Evolutionary conservation across 176 grass and related monocot genomes (phyloP).

Genomic region (Triticum turgidum): DNA sequence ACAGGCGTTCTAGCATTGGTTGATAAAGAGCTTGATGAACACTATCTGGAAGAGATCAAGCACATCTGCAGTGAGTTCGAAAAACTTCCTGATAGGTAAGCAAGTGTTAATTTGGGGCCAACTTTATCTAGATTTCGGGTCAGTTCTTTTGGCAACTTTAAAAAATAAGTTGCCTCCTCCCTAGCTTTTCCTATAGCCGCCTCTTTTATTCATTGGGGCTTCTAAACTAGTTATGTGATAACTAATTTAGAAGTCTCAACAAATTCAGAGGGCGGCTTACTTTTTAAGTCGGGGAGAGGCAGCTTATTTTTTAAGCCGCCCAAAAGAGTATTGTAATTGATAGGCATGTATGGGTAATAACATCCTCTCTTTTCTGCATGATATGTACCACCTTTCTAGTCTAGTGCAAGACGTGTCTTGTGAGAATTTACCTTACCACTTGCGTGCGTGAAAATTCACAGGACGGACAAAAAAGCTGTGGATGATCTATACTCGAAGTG

Average conservation of each 20-base stretch:
- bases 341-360: not conserved
- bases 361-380: not conserved
- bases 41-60: constrained; percentile 26
- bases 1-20: not conserved
- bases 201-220: no score
- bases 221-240: no score
- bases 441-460: not conserved
- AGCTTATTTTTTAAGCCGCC: no score
- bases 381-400: not conserved
- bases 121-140: not conserved
- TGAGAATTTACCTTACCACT: not conserved
- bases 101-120: not conserved
- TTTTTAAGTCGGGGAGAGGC: no score
- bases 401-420: not conserved
- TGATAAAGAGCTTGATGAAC: not conserved
- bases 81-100: constrained; percentile 31
- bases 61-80: constrained; percentile 28
- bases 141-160: no score
- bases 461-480: not conserved
- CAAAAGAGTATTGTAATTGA: not conserved
- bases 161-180: no score
- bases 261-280: no score
- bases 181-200: no score
- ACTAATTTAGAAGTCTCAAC: no score
- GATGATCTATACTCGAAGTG: not conserved